Evolutionary conservation across 2,329 filamentous ascomycete species (phyloP).

Genomic region (Aspergillus unguis): DNA sequence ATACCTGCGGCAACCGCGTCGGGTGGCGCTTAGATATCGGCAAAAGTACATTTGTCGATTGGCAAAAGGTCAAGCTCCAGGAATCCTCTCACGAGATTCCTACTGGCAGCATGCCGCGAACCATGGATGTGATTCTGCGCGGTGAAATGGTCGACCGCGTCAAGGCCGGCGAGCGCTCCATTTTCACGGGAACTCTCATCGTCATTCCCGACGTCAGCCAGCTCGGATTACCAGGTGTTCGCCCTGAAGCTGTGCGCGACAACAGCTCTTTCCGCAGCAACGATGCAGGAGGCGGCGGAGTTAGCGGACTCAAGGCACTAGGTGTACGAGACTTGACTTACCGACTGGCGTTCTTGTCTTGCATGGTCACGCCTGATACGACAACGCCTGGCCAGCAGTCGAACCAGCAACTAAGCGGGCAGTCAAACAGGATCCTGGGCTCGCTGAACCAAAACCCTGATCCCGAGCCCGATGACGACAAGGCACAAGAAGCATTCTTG

Average conservation of each 20-base stretch:
- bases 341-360: constrained; percentile 91
- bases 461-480: constrained; percentile 71
- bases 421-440: constrained; percentile 78
- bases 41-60: constrained; percentile 96
- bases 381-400: constrained; percentile 73
- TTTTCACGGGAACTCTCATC: constrained; percentile 94
- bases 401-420: constrained; percentile 65
- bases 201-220: constrained; percentile 97
- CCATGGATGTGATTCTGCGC: constrained; percentile 92
- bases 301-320: constrained; percentile 83
- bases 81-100: constrained; percentile 98
- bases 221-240: constrained; percentile 79
- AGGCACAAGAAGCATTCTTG: constrained; percentile 82
- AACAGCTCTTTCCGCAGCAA: constrained; percentile 70
- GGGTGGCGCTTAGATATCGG: constrained; percentile 97
- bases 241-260: constrained; percentile 80
- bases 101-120: constrained; percentile 96
- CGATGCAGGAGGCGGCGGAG: constrained; percentile 78
- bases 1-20: constrained; percentile 77
- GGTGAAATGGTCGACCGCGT: constrained; percentile 97
- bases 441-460: constrained; percentile 72
- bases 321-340: constrained; percentile 96
- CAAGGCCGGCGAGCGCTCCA: constrained; percentile 96
- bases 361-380: constrained; percentile 90
- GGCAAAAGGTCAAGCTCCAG: constrained; percentile 97